phyloP scores from a whole-genome alignment of 1,139 yeast species.

The Yamadazyma sp. region DNA sequence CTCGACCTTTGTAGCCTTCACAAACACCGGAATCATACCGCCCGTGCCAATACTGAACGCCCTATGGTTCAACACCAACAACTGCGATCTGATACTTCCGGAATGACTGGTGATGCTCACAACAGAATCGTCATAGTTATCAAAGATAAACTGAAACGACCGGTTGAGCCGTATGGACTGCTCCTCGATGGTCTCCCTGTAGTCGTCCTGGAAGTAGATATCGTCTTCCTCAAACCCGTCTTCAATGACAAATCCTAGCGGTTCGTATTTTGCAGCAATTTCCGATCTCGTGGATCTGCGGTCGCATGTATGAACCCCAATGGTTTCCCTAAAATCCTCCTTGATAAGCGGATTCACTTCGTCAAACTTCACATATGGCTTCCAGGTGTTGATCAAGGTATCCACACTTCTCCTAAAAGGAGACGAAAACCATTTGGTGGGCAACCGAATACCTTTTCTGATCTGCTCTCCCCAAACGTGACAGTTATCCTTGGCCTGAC shows the following conservation, averaged over 20 bases:
- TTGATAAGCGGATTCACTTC: constrained; percentile 31
- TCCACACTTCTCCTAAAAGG: constrained; percentile 41
- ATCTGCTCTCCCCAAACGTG: constrained; percentile 26
- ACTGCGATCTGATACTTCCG: constrained; percentile 42
- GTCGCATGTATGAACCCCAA: constrained; percentile 47
- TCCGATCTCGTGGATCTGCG: constrained; percentile 35
- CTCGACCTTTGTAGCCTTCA: constrained; percentile 22
- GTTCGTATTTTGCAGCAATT: constrained; percentile 31
- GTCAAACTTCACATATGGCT: constrained; percentile 27
- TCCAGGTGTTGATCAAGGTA: constrained; percentile 35
- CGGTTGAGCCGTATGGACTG: constrained; percentile 39
- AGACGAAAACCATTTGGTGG: constrained; percentile 33
- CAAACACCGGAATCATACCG: constrained; percentile 46
- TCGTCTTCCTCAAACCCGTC: constrained; percentile 42
- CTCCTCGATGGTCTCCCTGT: constrained; percentile 41
- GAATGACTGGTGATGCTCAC: constrained; percentile 51
- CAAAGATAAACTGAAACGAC: constrained; percentile 37
- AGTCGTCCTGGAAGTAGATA: constrained; percentile 35
- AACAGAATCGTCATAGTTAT: constrained; percentile 27
- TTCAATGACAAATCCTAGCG: constrained; percentile 35
- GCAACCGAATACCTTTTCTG: constrained; percentile 21
- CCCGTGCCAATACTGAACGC: constrained; percentile 46
- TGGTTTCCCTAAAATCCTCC: constrained; percentile 45
- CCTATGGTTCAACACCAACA: constrained; percentile 42
- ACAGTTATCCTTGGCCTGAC: constrained; percentile 37